These are phyloP conservation scores for Arthrobotrys musiformis DNA, from an alignment of 2,329 filamentous ascomycete species.

Conservation along the genomic window DNA sequence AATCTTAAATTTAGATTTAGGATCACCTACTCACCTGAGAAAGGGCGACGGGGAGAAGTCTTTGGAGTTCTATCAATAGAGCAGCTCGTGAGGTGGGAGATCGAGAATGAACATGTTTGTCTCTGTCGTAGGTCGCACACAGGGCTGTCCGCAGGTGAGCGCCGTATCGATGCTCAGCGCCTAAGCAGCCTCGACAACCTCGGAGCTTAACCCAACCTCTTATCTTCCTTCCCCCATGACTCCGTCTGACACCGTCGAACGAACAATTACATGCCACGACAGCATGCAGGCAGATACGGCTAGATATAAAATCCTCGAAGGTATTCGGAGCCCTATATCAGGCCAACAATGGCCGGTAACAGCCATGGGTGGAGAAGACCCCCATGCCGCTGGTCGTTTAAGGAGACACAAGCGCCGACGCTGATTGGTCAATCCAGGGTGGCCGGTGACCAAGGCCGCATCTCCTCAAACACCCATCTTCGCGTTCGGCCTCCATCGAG, in stretches of 20 bases:
- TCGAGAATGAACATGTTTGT: neutral
- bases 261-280: slow-evolving; percentile 51
- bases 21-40: neutral
- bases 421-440: slow-evolving; percentile 37
- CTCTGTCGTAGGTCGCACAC: neutral
- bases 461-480: slow-evolving; percentile 52
- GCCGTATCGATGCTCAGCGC: slow-evolving; percentile 18
- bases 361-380: slow-evolving; percentile 20
- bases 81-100: neutral
- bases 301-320: slow-evolving; percentile 34
- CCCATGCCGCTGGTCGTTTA: slow-evolving; percentile 27
- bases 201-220: slow-evolving; percentile 43
- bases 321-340: slow-evolving; percentile 35
- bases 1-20: neutral
- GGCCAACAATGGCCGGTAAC: slow-evolving; percentile 16
- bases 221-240: slow-evolving; percentile 8
- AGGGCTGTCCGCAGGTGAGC: neutral
- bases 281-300: slow-evolving; percentile 17
- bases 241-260: neutral
- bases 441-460: slow-evolving; percentile 20
- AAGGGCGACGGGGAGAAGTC: neutral
- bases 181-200: slow-evolving; percentile 5
- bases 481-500: slow-evolving; percentile 25
- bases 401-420: slow-evolving; percentile 23
- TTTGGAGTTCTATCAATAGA: slow-evolving; percentile 24